A percentile compares a stretch with the other conserved stretches of the same genome.
phyloP scores from a whole-genome alignment of 2,329 filamentous ascomycete species.

The Aspergillus fijiensis region DNA sequence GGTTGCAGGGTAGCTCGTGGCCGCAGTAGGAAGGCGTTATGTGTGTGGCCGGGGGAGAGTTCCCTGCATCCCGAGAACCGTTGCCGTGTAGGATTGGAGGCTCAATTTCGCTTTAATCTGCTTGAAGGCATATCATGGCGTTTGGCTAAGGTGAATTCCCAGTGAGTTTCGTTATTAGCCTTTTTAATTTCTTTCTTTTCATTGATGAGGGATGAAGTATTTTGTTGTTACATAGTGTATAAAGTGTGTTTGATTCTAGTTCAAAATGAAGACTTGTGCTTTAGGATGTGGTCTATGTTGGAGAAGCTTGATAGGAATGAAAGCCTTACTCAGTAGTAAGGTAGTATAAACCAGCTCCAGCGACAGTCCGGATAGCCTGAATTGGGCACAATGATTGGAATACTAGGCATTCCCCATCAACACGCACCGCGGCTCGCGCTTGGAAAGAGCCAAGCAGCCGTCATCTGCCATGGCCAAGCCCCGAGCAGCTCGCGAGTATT shows the following conservation, averaged over 20 bases:
- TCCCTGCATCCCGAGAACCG: not conserved
- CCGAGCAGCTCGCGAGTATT: no score
- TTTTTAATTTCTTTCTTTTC: slow-evolving; percentile 3
- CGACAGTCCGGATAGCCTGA: no score
- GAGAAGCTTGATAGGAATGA: not conserved
- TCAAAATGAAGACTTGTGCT: slow-evolving; percentile 3
- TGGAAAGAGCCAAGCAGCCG: not conserved
- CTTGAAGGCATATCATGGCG: slow-evolving; percentile 25
- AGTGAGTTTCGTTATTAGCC: slow-evolving; percentile 1
- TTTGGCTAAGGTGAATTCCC: slow-evolving; percentile 17
- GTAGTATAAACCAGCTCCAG: no score
- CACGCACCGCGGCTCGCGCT: not conserved
- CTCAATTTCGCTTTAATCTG: slow-evolving; percentile 14
- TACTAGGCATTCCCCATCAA: no score
- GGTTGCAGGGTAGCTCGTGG: not conserved
- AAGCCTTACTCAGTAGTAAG: no score
- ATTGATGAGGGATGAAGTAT: slow-evolving; percentile 12
- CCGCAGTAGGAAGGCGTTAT: not conserved
- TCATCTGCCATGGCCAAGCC: no score
- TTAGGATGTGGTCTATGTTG: not conserved
- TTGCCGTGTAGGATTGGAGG: slow-evolving; percentile 12
- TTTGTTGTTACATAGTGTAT: slow-evolving; percentile 8
- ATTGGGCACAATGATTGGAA: no score
- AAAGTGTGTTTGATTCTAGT: not conserved
- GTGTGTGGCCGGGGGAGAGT: not conserved